phyloP scores from a whole-genome alignment of 306 rosid genomes.

The Vicia sativa region DNA sequence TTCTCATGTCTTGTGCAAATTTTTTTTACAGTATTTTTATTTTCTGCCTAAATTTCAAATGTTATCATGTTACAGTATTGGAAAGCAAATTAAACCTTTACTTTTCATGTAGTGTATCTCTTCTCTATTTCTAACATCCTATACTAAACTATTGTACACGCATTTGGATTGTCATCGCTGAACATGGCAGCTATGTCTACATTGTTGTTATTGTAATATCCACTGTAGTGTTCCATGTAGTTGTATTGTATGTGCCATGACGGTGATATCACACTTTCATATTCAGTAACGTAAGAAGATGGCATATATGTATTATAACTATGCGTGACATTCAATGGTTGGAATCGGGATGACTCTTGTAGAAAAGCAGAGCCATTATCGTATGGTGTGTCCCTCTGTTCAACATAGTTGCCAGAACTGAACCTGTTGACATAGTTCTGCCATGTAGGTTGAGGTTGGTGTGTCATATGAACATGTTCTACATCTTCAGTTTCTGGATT shows the following conservation, averaged over 20 bases:
- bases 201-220: conserved; percentile 46
- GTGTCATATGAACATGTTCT: conserved; percentile 52
- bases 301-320: conserved; percentile 69
- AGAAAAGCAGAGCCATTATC: conserved; percentile 44
- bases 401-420: conserved; percentile 40
- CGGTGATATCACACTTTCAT: conserved; percentile 61
- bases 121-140: conserved; percentile 7
- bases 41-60: conserved; percentile 13
- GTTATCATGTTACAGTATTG: conserved; percentile 19
- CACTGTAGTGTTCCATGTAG: conserved; percentile 49
- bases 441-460: conserved; percentile 46
- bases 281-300: conserved; percentile 64
- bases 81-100: conserved; percentile 27
- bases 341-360: conserved; percentile 33
- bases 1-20: conserved; percentile 39
- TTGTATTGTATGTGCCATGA: conserved; percentile 48
- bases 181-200: conserved; percentile 71
- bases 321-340: conserved; percentile 53
- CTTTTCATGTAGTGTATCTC: conserved; percentile 9
- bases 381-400: conserved; percentile 40
- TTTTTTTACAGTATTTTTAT: too few relatives aligned
- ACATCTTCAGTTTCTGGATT: conserved; percentile 39
- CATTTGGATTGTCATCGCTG: conserved; percentile 94
- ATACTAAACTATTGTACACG: conserved; percentile 72
- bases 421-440: conserved; percentile 45